Percentiles rank a stretch among this genome's conserved stretches.
phyloP scores from a whole-genome alignment of 1,284 basidiomycete genomes.

The Dichomitus squalens region DNA sequence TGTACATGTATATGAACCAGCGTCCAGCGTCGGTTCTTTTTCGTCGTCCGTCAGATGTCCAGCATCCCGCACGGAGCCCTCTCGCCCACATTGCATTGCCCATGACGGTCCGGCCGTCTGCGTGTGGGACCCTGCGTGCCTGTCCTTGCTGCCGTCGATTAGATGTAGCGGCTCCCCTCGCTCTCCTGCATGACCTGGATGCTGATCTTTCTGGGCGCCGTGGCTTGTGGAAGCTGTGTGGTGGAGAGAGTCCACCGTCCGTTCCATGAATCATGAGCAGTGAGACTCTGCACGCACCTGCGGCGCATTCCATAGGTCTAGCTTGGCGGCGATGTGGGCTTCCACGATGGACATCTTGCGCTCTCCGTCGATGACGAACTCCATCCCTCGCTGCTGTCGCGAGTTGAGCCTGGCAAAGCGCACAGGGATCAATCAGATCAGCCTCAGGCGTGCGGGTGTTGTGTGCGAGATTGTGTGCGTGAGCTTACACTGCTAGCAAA shows the following conservation, averaged over 20 bases:
- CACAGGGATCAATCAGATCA: neutral
- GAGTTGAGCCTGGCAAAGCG: slow-evolving; percentile 1
- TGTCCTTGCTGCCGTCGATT: neutral
- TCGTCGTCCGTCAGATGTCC: neutral
- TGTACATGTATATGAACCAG: neutral
- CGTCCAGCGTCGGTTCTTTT: neutral
- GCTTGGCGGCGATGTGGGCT: neutral
- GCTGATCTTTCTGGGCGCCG: slow-evolving; percentile 1
- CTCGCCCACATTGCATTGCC: neutral
- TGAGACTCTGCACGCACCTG: neutral
- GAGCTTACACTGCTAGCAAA: slow-evolving; percentile 4
- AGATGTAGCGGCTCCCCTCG: slow-evolving; percentile 2
- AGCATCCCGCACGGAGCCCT: neutral
- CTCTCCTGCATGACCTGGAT: neutral
- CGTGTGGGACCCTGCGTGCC: neutral
- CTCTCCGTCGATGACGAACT: slow-evolving; percentile 8
- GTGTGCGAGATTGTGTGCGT: no score
- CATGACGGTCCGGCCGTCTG: neutral
- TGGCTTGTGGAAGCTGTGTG: neutral
- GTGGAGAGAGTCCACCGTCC: neutral
- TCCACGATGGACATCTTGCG: slow-evolving; percentile 1
- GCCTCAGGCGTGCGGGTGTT: neutral
- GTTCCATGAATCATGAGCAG: no score
- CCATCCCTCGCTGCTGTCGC: slow-evolving; percentile 9
- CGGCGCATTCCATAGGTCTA: slow-evolving; percentile 7